phyloP scores from a whole-genome alignment of 371 early-diverging fungal genomes.

The Conidiobolus incongruus region DNA sequence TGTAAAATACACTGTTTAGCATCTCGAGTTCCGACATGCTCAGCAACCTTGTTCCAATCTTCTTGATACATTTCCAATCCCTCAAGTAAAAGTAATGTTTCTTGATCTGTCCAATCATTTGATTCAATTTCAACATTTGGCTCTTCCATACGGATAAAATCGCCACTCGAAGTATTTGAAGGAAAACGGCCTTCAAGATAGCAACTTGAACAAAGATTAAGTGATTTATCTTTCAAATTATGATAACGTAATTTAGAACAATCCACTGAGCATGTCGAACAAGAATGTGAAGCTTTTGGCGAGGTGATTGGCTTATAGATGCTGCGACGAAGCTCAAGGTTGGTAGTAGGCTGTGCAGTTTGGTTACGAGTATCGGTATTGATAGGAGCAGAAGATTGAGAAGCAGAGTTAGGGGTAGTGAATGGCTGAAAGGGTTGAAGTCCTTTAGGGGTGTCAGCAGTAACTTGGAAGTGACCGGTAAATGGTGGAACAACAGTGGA shows the following conservation, averaged over 20 bases:
- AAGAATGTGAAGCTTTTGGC: conserved; percentile 16
- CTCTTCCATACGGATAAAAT: conserved; percentile 56
- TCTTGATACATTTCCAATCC: conserved; percentile 90
- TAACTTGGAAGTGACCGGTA: conserved; percentile 86
- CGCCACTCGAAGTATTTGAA: conserved; percentile 51
- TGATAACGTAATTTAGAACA: conserved; percentile 64
- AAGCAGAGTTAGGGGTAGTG: neutral
- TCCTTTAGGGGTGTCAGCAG: conserved; percentile 88
- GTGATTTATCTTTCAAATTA: conserved; percentile 45
- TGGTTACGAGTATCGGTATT: neutral
- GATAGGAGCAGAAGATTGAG: neutral
- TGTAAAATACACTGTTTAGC: conserved; percentile 87
- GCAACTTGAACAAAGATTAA: conserved; percentile 75
- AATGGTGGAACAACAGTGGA: conserved; percentile 83
- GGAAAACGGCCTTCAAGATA: conserved; percentile 91
- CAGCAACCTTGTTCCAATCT: conserved; percentile 88
- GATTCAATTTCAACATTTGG: conserved; percentile 23
- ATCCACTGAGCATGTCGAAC: conserved; percentile 77
- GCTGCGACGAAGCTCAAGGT: conserved; percentile 17
- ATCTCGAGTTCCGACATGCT: conserved; percentile 81
- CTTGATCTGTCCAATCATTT: conserved; percentile 91
- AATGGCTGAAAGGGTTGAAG: conserved; percentile 60
- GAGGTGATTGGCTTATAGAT: conserved; percentile 19
- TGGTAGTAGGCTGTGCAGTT: conserved; percentile 2
- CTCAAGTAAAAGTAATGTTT: conserved; percentile 81